These are phyloP conservation scores for Pythium apleroticum DNA, from an alignment of 352 stramenopile genomes.

Conservation along the genomic window DNA sequence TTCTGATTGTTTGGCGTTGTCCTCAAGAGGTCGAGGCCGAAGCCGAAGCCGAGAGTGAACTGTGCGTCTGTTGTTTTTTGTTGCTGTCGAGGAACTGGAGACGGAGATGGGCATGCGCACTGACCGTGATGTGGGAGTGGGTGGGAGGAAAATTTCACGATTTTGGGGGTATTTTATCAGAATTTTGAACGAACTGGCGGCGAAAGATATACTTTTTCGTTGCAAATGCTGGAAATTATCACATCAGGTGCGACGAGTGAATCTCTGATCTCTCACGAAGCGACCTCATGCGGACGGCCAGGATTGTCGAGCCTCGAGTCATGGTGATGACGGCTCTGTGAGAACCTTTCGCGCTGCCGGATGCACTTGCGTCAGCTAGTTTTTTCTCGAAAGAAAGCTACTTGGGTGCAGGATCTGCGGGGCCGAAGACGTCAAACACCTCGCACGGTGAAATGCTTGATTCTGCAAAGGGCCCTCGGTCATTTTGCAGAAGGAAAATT, in stretches of 20 bases:
- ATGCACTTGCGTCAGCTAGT: background rate
- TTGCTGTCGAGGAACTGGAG: conserved; percentile 17
- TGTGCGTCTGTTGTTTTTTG: conserved; percentile 35
- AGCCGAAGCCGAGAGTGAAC: background rate
- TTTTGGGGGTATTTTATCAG: background rate
- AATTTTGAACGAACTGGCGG: background rate
- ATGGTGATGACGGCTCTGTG: background rate
- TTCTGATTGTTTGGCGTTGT: background rate
- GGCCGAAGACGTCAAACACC: background rate
- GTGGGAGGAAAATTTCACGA: background rate
- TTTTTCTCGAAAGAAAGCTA: conserved; percentile 3
- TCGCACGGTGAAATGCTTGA: background rate
- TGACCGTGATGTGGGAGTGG: background rate
- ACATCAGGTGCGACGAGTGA: background rate
- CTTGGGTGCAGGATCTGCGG: background rate
- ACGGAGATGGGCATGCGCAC: background rate
- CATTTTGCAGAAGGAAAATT: conserved; percentile 1
- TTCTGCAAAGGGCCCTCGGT: background rate
- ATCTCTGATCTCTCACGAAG: background rate
- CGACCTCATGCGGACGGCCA: background rate
- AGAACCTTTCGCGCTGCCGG: background rate
- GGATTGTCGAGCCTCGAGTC: background rate
- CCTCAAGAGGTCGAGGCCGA: background rate
- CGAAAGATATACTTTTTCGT: background rate
- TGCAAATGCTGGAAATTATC: background rate